Evolutionary conservation across 495 filamentous ascomycete genomes (phyloP).

Genomic region (Podospora didyma): DNA sequence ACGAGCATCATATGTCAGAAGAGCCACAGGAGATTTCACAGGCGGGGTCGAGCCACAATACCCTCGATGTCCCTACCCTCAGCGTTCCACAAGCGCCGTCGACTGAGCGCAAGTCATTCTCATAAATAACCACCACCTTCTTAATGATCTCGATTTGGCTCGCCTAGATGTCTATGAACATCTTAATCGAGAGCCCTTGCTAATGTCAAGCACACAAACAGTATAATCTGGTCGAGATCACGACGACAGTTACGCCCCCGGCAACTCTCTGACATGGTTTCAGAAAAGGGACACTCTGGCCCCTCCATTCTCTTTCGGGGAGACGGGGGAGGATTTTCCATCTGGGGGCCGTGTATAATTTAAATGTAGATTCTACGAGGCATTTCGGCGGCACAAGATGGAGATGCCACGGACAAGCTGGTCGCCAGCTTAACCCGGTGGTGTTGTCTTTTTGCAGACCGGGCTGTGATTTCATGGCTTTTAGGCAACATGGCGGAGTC

Average conservation of each 20-base stretch:
- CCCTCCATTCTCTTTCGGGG: neutral
- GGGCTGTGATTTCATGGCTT: neutral
- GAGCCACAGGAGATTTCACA: slow-evolving; percentile 36
- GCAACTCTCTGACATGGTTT: too few relatives aligned
- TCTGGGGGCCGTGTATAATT: neutral
- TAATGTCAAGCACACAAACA: too few relatives aligned
- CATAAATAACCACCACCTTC: neutral
- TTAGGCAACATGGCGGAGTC: neutral
- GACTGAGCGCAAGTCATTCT: slow-evolving; percentile 25
- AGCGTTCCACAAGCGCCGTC: slow-evolving; percentile 37
- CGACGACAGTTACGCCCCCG: too few relatives aligned
- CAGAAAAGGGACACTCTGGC: too few relatives aligned
- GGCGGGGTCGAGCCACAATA: slow-evolving; percentile 7
- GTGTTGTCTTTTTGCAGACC: neutral
- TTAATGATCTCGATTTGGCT: neutral
- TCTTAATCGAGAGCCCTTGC: neutral
- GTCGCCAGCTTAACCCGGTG: neutral
- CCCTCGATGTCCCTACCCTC: slow-evolving; percentile 37
- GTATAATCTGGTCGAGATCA: too few relatives aligned
- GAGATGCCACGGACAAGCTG: too few relatives aligned
- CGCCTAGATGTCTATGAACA: neutral
- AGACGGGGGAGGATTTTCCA: neutral
- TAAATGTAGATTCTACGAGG: neutral
- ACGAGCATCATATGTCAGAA: slow-evolving; percentile 26
- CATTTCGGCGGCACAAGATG: too few relatives aligned